phyloP scores from a whole-genome alignment of 1,284 basidiomycete genomes.

The Fomitopsis schrenkii region DNA sequence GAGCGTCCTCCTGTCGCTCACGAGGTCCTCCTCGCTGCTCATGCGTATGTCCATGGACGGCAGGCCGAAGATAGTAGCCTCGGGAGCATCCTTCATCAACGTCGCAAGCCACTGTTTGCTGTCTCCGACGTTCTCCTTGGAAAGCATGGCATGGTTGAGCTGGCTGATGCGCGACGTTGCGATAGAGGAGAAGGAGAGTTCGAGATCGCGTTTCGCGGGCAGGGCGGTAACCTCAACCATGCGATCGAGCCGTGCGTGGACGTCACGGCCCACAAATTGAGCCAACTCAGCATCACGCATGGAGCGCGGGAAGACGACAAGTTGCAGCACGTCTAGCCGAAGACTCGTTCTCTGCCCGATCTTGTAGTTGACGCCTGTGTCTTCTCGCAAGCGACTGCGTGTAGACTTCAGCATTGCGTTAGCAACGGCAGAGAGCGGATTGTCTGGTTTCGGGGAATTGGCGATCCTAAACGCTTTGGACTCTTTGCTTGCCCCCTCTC shows the following conservation, averaged over 20 bases:
- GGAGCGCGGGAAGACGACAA: slow-evolving; percentile 73
- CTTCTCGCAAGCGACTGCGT: slow-evolving; percentile 62
- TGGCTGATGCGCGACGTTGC: slow-evolving; percentile 67
- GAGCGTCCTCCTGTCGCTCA: slow-evolving; percentile 40
- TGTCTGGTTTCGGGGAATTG: slow-evolving; percentile 64
- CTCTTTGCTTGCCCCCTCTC: slow-evolving; percentile 68
- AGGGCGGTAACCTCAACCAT: slow-evolving; percentile 45
- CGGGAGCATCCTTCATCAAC: slow-evolving; percentile 52
- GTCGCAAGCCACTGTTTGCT: slow-evolving; percentile 50
- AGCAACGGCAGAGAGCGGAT: slow-evolving; percentile 77
- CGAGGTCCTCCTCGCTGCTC: slow-evolving; percentile 54
- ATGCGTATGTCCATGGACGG: slow-evolving; percentile 79
- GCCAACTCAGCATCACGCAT: slow-evolving; percentile 73
- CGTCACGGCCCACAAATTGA: slow-evolving; percentile 60
- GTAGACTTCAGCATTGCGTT: slow-evolving; percentile 80
- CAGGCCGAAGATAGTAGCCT: slow-evolving; percentile 72
- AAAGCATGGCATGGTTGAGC: slow-evolving; percentile 41
- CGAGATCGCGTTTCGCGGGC: slow-evolving; percentile 56
- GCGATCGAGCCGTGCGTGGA: slow-evolving; percentile 66
- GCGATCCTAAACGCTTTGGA: slow-evolving; percentile 68
- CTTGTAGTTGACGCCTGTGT: slow-evolving; percentile 51
- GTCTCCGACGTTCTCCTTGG: slow-evolving; percentile 35
- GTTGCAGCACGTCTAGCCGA: slow-evolving; percentile 51
- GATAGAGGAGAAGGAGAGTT: slow-evolving; percentile 70
- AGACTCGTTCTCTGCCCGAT: slow-evolving; percentile 73